Evolutionary conservation across 2,329 filamentous ascomycete genomes (phyloP), one percentile per base, ranked within the genome.

Genomic region (Nothomitra cinnamomea): DNA sequence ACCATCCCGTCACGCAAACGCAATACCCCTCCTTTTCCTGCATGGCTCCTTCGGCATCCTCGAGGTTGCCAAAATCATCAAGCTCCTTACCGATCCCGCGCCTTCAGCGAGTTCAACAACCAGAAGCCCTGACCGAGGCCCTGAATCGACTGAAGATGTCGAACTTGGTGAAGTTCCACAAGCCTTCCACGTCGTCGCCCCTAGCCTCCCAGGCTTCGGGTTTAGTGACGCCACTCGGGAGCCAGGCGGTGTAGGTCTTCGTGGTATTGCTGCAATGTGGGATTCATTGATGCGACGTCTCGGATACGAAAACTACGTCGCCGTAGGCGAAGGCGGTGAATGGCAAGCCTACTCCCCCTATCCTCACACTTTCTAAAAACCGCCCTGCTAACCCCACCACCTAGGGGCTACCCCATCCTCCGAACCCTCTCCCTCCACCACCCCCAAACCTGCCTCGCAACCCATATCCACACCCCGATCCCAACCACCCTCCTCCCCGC

Each of bases 181-280:
- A 56, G 71, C 78, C 0, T 85, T 85, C 60, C 78, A 85, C 60
- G 62, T 85, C n/a, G 73, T 85, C 19, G 76, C 78, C 19, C 81
- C 82, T 1, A 79, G 77, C 43, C 71, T 85, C 19, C 80, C 82
- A 0, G 81, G 80, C 0, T 69, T 82, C 47, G 81, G 79, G 15
- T 85, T 85, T 61, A 83, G 80, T 62, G 80, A 84, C 62, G 69
- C 79, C 1, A 69, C 81, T 40, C 28, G 28, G 10, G 67, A 70
- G 0, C 69, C 70, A 53, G 72, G 73, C 49, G 66, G 65, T 6
- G 69, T 73, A 60, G 70, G 73, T n/a, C 64, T 79, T 54, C 62
- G 68, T 4, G 67, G 72, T 12, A 77, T 78, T 0, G 79, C 78
- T 0, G 69, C 71, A 1, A 64, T 81, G 12, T 71, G 83, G 52